A percentile compares a stretch with the other conserved stretches of the same genome.
Evolutionary conservation across 345 rosid species (phyloP).

Genomic region (Boechera retrofracta): DNA sequence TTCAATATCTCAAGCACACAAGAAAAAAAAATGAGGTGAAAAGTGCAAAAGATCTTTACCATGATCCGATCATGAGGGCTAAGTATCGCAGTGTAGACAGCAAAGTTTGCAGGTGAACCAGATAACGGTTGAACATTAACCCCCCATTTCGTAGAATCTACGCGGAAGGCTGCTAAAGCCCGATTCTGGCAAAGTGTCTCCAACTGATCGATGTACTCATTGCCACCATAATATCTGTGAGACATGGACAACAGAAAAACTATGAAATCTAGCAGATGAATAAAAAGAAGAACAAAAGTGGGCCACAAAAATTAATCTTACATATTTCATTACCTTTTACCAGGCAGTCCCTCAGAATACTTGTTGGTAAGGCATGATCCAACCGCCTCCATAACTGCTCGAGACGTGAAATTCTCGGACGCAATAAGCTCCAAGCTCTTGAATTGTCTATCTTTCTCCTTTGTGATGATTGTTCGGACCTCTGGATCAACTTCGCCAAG

Average conservation of each 20-base stretch:
- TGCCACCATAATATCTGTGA: slow-evolving; percentile 91
- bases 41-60: slow-evolving; percentile 49
- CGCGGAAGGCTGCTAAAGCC: slow-evolving; percentile 79
- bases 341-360: slow-evolving; percentile 94
- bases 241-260: slow-evolving; percentile 1
- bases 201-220: slow-evolving; percentile 84
- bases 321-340: slow-evolving; percentile 70
- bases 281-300: slow-evolving; percentile 13
- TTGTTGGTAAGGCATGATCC: slow-evolving; percentile 96
- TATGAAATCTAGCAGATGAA: slow-evolving; percentile 12
- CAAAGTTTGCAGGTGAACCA: slow-evolving; percentile 97
- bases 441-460: slow-evolving; percentile 88
- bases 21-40: slow-evolving; percentile 8
- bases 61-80: slow-evolving; percentile 90
- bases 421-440: slow-evolving; percentile 95
- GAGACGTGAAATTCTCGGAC: slow-evolving; percentile 91
- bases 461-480: slow-evolving; percentile 62
- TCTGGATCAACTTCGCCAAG: slow-evolving; percentile 79
- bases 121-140: slow-evolving; percentile 96
- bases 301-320: background rate
- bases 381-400: slow-evolving; percentile 95
- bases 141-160: slow-evolving; percentile 83
- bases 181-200: slow-evolving; percentile 88
- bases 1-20: slow-evolving; percentile 19
- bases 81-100: slow-evolving; percentile 89